These are phyloP conservation scores for Reutealis trisperma DNA, from an alignment of 345 rosid species.

Conservation along the genomic window DNA sequence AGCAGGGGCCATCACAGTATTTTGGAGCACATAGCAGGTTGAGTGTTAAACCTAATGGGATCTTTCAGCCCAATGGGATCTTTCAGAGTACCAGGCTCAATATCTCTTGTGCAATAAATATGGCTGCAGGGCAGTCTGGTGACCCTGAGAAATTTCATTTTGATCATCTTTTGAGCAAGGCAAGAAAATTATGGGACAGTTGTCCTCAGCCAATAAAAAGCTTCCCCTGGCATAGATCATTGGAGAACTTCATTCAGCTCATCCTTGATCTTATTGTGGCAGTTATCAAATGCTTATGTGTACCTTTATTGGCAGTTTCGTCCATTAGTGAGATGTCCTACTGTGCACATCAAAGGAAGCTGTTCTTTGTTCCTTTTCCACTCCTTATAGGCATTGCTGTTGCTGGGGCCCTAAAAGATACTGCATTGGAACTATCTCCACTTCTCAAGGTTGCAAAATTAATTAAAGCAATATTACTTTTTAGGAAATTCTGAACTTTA, in stretches of 20 bases:
- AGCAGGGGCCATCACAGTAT: slow-evolving; percentile 31
- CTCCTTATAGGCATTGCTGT: slow-evolving; percentile 64
- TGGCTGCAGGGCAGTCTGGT: slow-evolving; percentile 61
- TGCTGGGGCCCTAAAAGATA: slow-evolving; percentile 53
- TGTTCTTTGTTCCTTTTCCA: slow-evolving; percentile 65
- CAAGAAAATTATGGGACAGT: slow-evolving; percentile 57
- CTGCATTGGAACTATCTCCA: slow-evolving; percentile 66
- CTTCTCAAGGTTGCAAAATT: slow-evolving; percentile 60
- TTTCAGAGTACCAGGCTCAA: slow-evolving; percentile 31
- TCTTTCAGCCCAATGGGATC: slow-evolving; percentile 26
- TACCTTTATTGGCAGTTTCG: slow-evolving; percentile 68
- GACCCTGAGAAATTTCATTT: slow-evolving; percentile 57
- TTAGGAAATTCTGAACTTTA: slow-evolving; percentile 10
- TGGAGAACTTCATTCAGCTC: slow-evolving; percentile 71
- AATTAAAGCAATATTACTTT: slow-evolving; percentile 7
- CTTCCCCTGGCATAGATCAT: slow-evolving; percentile 77
- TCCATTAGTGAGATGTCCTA: slow-evolving; percentile 97
- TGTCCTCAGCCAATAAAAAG: slow-evolving; percentile 75
- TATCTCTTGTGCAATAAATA: slow-evolving; percentile 52
- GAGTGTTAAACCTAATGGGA: slow-evolving; percentile 26
- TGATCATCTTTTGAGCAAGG: slow-evolving; percentile 44
- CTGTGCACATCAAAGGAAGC: slow-evolving; percentile 82
- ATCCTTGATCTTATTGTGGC: slow-evolving; percentile 65
- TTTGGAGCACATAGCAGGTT: slow-evolving; percentile 23
- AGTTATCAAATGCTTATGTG: slow-evolving; percentile 65